Evolutionary conservation across 2,329 filamentous ascomycete species (phyloP).

Genomic region (Emydomyces testavorans): DNA sequence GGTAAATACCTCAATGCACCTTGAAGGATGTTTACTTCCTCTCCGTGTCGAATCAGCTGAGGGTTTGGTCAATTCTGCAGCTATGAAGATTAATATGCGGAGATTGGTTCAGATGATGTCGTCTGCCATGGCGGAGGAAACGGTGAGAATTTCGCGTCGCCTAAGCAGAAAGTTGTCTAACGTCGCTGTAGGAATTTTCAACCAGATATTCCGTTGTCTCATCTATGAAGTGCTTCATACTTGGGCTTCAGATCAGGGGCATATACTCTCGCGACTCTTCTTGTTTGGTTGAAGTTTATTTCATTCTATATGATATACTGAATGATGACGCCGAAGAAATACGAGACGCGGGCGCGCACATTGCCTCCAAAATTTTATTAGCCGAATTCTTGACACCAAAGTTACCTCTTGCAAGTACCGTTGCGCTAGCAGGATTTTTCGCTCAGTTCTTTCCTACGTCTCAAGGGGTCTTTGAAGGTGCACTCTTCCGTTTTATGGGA

Average conservation of each 20-base stretch:
- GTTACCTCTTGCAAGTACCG: constrained; percentile 41
- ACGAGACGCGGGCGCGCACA: constrained; percentile 48
- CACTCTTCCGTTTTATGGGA: constrained; percentile 32
- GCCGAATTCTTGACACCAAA: constrained; percentile 7
- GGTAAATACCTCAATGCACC: constrained; percentile 27
- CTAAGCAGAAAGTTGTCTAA: not conserved
- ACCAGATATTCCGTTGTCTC: constrained; percentile 29
- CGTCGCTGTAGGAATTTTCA: constrained; percentile 28
- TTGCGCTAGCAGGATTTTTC: constrained; percentile 31
- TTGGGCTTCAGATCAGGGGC: constrained; percentile 33
- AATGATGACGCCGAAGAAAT: constrained; percentile 91
- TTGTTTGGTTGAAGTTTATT: constrained; percentile 44
- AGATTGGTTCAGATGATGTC: constrained; percentile 28
- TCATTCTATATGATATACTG: constrained; percentile 62
- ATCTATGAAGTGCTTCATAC: constrained; percentile 27
- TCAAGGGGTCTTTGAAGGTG: constrained; percentile 25
- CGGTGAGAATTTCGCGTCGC: constrained; percentile 22
- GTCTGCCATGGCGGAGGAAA: constrained; percentile 34
- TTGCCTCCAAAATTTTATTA: constrained; percentile 30
- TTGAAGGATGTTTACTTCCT: constrained; percentile 31
- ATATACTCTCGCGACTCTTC: constrained; percentile 19
- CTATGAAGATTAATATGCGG: constrained; percentile 21
- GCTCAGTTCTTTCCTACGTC: constrained; percentile 26
- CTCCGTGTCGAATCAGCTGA: constrained; percentile 17
- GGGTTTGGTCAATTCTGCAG: constrained; percentile 11